Evolutionary conservation across 345 rosid species (phyloP).

Genomic region (Hibiscus syriacus): DNA sequence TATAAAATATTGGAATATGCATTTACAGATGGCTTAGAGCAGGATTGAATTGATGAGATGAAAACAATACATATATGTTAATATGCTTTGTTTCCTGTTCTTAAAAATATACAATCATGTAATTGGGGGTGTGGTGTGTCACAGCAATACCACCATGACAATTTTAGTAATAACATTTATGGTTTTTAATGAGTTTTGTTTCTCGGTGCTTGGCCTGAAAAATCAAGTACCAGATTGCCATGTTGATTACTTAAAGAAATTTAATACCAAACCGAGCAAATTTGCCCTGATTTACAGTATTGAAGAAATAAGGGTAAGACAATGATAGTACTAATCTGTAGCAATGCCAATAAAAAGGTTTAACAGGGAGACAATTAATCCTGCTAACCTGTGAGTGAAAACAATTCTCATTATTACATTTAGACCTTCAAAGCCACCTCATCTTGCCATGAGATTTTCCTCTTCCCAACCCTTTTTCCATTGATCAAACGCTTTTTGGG

Average conservation of each 20-base stretch:
- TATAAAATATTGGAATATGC: conserved; percentile 2
- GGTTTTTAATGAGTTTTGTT: neutral
- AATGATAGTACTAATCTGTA: neutral
- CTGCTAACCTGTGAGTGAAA: neutral
- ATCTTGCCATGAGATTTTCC: conserved; percentile 38
- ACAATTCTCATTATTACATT: conserved; percentile 1
- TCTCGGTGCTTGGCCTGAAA: no score
- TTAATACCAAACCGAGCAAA: conserved; percentile 2
- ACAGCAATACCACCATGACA: conserved; percentile 3
- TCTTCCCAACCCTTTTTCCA: conserved; percentile 20
- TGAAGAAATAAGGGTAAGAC: neutral
- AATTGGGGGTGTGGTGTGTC: neutral
- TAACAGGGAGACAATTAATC: neutral
- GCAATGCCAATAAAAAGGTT: conserved; percentile 5
- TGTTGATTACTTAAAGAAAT: neutral
- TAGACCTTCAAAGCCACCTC: conserved; percentile 13
- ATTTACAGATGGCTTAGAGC: conserved; percentile 14
- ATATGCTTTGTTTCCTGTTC: neutral
- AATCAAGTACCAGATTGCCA: no score
- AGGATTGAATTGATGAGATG: neutral
- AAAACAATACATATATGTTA: neutral
- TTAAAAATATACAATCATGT: neutral
- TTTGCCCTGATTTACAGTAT: conserved; percentile 3
- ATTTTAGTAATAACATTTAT: conserved; percentile 17
- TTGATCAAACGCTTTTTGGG: conserved; percentile 5